Conservation (phyloP, 2,329 filamentous ascomycete species). For the Furcasterigmium sp. region DNA sequence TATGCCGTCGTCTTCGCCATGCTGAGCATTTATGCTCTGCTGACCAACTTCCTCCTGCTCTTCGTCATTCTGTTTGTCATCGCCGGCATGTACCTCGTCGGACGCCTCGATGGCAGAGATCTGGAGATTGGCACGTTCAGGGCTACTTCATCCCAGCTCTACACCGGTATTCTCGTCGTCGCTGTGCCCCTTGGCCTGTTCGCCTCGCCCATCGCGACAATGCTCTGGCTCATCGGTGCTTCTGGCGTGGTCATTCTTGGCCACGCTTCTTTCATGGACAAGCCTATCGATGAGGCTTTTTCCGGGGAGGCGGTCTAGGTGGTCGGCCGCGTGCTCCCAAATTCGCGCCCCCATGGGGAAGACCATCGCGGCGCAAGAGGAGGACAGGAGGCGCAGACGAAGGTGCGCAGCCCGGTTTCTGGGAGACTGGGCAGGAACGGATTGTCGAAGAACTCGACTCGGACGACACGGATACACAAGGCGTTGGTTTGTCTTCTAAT, state of each 20-base stretch:
- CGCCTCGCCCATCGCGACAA: constrained; percentile 76
- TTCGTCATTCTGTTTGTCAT: constrained; percentile 90
- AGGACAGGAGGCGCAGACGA: constrained; percentile 51
- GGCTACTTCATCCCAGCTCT: constrained; percentile 87
- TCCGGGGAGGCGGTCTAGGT: constrained; percentile 99
- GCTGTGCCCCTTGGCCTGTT: constrained; percentile 80
- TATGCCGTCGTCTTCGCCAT: constrained; percentile 92
- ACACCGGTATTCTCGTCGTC: constrained; percentile 79
- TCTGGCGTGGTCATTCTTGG: constrained; percentile 90
- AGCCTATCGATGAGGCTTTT: constrained; percentile 99
- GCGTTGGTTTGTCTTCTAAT: constrained; percentile 43
- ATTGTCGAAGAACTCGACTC: constrained; percentile 64
- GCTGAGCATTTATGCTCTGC: constrained; percentile 90
- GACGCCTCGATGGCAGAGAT: constrained; percentile 83
- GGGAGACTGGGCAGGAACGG: constrained; percentile 42
- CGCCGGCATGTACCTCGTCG: constrained; percentile 84
- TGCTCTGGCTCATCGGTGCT: constrained; percentile 94
- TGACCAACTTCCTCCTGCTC: constrained; percentile 80
- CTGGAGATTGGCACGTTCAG: constrained; percentile 78
- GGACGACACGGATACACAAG: constrained; percentile 50
- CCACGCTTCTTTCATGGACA: constrained; percentile 93
- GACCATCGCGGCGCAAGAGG: constrained; percentile 89
- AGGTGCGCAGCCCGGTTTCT: constrained; percentile 30
- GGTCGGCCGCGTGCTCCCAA: constrained; percentile 99
- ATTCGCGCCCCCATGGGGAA: constrained; percentile 95